These are phyloP conservation scores for Psilocybe subaeruginosa DNA, from an alignment of 768 basidiomycete genomes.

Conservation along the genomic window DNA sequence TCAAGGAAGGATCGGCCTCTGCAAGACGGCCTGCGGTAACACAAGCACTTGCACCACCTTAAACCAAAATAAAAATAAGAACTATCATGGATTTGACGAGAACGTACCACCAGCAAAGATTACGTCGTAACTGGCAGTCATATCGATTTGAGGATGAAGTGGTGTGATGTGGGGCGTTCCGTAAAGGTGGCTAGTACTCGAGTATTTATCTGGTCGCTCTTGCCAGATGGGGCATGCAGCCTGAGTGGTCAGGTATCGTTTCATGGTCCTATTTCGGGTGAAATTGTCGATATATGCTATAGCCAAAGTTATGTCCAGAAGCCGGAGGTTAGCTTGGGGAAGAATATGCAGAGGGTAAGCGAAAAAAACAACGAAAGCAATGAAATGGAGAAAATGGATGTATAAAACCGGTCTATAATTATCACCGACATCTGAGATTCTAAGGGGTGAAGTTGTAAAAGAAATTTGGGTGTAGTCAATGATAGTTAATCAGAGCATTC, in stretches of 20 bases:
- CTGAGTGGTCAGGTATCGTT: neutral
- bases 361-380: neutral
- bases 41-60: constrained; percentile 60
- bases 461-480: neutral
- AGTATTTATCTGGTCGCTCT: constrained; percentile 9
- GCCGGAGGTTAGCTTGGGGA: too few species aligned
- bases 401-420: neutral
- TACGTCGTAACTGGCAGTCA: constrained; percentile 18
- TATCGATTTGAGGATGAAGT: neutral
- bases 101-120: constrained; percentile 23
- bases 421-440: neutral
- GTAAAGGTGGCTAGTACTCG: neutral
- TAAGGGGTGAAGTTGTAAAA: neutral
- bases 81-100: neutral
- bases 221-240: neutral
- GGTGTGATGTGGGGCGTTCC: neutral
- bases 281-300: neutral
- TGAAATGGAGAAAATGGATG: neutral
- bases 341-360: neutral
- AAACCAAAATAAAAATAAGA: neutral
- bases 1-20: constrained; percentile 53
- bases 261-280: neutral
- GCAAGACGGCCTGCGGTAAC: constrained; percentile 58
- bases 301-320: neutral
- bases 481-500: neutral